A percentile compares a stretch with the other conserved stretches of the same genome.
Evolutionary conservation across 2,329 filamentous ascomycete species (phyloP).

Genomic region (Phoma sp.): DNA sequence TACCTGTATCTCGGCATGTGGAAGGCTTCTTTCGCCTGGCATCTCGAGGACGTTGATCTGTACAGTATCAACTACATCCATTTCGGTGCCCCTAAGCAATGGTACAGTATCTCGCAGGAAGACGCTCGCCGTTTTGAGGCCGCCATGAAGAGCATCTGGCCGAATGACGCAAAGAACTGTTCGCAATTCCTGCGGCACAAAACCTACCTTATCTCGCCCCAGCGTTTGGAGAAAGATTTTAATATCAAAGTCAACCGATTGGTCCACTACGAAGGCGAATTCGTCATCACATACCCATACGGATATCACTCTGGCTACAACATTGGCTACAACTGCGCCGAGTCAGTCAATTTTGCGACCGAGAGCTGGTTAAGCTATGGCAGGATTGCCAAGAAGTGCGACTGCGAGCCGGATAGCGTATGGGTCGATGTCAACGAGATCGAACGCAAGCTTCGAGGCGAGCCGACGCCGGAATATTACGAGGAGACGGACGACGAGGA

Average conservation of each 20-base stretch:
- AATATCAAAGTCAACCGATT: constrained; percentile 96
- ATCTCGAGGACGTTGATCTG: constrained; percentile 95
- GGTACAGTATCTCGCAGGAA: constrained; percentile 98
- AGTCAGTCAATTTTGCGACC: constrained; percentile 97
- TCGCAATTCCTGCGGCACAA: constrained; percentile 97
- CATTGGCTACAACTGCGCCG: constrained; percentile 96
- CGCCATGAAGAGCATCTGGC: constrained; percentile 96
- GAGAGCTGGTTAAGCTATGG: constrained; percentile 96
- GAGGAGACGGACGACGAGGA: constrained; percentile 76
- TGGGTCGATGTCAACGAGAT: constrained; percentile 98
- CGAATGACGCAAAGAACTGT: constrained; percentile 91
- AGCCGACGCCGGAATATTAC: constrained; percentile 78
- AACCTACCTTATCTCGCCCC: constrained; percentile 93
- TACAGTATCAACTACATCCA: constrained; percentile 99
- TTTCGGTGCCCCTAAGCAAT: constrained; percentile 97
- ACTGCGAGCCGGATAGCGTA: constrained; percentile 96
- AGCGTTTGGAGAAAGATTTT: constrained; percentile 83
- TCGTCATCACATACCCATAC: constrained; percentile 97
- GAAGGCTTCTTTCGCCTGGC: constrained; percentile 99
- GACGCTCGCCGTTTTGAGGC: constrained; percentile 91
- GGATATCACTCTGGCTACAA: constrained; percentile 99
- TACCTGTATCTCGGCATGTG: constrained; percentile 99
- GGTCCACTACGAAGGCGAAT: constrained; percentile 94
- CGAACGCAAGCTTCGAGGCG: constrained; percentile 88
- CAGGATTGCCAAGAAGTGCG: constrained; percentile 93